phyloP scores from a whole-genome alignment of 2,329 filamentous ascomycete species.

The Pseudocercospora musae region DNA sequence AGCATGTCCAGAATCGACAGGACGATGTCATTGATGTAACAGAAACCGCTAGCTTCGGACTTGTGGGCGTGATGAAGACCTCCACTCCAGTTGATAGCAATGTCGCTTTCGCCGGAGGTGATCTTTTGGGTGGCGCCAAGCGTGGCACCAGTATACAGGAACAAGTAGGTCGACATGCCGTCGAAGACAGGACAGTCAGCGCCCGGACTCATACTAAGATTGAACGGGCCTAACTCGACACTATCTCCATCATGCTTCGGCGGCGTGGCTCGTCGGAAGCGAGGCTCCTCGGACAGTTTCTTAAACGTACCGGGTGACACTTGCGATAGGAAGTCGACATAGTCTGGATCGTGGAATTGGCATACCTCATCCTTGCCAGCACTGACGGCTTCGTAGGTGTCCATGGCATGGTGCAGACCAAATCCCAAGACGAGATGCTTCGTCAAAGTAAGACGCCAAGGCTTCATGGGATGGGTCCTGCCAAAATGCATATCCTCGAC shows the following conservation, averaged over 20 bases:
- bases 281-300: constrained; percentile 51
- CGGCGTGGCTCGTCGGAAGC: constrained; percentile 42
- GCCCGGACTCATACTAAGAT: constrained; percentile 59
- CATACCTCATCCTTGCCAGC: constrained; percentile 86
- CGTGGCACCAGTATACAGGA: constrained; percentile 85
- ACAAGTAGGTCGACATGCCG: constrained; percentile 91
- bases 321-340: constrained; percentile 75
- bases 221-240: constrained; percentile 61
- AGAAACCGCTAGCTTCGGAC: constrained; percentile 89
- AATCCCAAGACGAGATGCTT: constrained; percentile 94
- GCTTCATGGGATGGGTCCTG: constrained; percentile 97
- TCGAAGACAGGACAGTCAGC: constrained; percentile 97
- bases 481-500: constrained; percentile 98
- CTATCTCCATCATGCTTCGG: constrained; percentile 45
- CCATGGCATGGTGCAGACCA: constrained; percentile 95
- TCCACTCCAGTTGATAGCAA: constrained; percentile 96
- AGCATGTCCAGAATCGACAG: constrained; percentile 86
- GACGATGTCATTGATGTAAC: constrained; percentile 98
- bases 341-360: constrained; percentile 82
- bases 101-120: constrained; percentile 80
- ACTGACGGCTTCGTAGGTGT: constrained; percentile 79
- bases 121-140: constrained; percentile 89
- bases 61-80: constrained; percentile 96
- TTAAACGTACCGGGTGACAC: constrained; percentile 39
- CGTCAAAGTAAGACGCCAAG: constrained; percentile 91